Base-by-base conservation (phyloP, 2,329 filamentous ascomycete species). In the Aotearoamyces nothofagi region DNA sequence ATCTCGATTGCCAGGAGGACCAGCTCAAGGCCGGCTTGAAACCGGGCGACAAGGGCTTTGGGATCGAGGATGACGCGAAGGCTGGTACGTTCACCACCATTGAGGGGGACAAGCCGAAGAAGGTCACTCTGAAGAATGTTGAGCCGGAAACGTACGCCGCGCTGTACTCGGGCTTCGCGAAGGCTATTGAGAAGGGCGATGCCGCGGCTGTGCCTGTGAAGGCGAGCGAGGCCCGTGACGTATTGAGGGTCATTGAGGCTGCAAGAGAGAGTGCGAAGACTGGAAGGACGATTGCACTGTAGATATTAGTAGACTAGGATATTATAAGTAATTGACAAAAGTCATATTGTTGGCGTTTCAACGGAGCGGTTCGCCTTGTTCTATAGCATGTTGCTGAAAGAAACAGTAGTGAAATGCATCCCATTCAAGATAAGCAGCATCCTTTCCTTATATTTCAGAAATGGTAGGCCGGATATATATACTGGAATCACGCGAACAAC, bases 1-100 rank as follows among this genome's bases (percentile, higher is more conserved):
- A 64, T 30, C 59, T 87, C 2, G 81, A 90, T 47, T 57, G 70
- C 2, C 80, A 87, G 52, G 81, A 90, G 55, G 69, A 74, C 32
- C 77, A 83, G 50, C 62, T 86, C 30, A 68, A 68, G 49, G 60
- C 55, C 2, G 79, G 79, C 6, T 51, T 67, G 40, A 64, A 60
- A 47, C 70, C 72, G 5, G 61, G 62, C 1, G 71, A 80, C 32
- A 48, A 59, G 3, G 63, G 56, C 3, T 86, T 81, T 44, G 81
- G 75, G 2, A 49, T 65, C 22, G 80, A 86, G 43, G 57, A 61
- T 7, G 55, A 60, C 28, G 57, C 66, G 22, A 59, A 61, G 39
- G 65, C 69, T 30, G 73, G 76, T 37, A 63, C 48, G 33, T 51
- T 84, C 37, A 67, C 69, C 5, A 57, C 67, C 4, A 50, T 75